These are phyloP conservation scores for Camellia granthamiana DNA, from an alignment of 148 eudicot species.

Conservation along the genomic window DNA sequence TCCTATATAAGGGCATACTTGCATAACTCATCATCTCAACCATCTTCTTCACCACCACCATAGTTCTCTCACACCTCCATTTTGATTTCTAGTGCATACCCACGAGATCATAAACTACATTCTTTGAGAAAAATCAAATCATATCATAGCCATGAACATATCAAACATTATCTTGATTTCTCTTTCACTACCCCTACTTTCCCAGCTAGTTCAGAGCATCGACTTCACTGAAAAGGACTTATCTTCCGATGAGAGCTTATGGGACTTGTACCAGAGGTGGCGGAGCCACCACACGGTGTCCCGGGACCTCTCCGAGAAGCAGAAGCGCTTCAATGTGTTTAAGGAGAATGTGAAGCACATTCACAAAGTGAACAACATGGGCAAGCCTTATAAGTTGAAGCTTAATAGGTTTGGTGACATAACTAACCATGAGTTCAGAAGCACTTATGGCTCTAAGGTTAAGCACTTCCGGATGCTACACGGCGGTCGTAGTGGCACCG, in stretches of 20 bases:
- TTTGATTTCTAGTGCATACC: too few relatives aligned
- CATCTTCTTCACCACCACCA: not conserved
- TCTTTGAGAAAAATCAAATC: not conserved
- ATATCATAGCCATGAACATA: constrained; percentile 17
- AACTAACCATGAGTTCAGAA: constrained; percentile 55
- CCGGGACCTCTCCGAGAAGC: constrained; percentile 41
- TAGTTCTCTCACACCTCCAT: not conserved
- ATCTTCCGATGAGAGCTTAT: constrained; percentile 43
- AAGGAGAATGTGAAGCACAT: constrained; percentile 52
- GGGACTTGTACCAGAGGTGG: constrained; percentile 62
- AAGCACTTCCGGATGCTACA: constrained; percentile 50
- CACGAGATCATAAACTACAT: too few relatives aligned
- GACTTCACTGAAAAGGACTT: constrained; percentile 48
- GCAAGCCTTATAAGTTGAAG: constrained; percentile 53
- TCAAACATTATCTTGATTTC: constrained; percentile 26
- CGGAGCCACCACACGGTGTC: constrained; percentile 52
- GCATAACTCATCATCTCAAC: not conserved
- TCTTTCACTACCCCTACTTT: constrained; percentile 27
- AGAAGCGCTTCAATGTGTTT: constrained; percentile 52
- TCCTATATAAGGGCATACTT: constrained; percentile 12
- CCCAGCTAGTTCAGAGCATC: constrained; percentile 29
- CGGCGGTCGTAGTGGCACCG: constrained; percentile 20
- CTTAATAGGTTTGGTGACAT: constrained; percentile 56
- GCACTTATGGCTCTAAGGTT: constrained; percentile 46
- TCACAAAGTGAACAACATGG: constrained; percentile 48